Percentiles rank a stretch among this genome's conserved stretches.
Evolutionary conservation across 78 protist genomes (phyloP).

Genomic region (Dictyostelium brefeldianum): DNA sequence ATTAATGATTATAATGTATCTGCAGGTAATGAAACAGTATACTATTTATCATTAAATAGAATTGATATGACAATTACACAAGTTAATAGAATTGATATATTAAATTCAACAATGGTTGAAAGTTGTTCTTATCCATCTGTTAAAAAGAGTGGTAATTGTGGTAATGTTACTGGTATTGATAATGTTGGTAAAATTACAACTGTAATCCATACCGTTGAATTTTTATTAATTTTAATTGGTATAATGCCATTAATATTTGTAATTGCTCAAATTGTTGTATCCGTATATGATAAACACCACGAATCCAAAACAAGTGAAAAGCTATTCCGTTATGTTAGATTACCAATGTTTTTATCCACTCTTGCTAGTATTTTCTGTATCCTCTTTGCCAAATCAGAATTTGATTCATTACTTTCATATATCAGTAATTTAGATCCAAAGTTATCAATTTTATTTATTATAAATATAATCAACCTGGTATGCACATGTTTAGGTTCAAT

Average conservation of each 20-base stretch:
- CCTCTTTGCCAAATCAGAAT: not conserved
- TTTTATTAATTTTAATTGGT: not conserved
- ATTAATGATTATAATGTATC: not conserved
- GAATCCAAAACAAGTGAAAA: not conserved
- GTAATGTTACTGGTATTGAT: not conserved
- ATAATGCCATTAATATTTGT: not conserved
- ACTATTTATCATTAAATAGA: not conserved
- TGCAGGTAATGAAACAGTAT: too few relatives aligned
- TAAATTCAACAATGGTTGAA: not conserved
- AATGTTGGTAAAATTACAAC: not conserved
- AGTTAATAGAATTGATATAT: not conserved
- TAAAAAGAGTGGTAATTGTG: not conserved
- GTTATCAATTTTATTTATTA: not conserved
- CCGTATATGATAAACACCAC: not conserved
- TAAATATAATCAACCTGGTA: not conserved
- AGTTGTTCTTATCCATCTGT: not conserved
- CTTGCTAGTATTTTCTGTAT: not conserved
- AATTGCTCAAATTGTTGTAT: not conserved
- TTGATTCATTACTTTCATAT: not conserved
- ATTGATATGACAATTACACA: not conserved
- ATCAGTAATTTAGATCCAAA: not conserved
- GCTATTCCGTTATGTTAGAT: not conserved
- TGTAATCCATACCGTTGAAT: not conserved
- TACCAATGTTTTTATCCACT: not conserved
- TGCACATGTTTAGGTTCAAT: not conserved